Base-by-base conservation (phyloP, 352 stramenopile species). In the Phytopythium vexans region DNA sequence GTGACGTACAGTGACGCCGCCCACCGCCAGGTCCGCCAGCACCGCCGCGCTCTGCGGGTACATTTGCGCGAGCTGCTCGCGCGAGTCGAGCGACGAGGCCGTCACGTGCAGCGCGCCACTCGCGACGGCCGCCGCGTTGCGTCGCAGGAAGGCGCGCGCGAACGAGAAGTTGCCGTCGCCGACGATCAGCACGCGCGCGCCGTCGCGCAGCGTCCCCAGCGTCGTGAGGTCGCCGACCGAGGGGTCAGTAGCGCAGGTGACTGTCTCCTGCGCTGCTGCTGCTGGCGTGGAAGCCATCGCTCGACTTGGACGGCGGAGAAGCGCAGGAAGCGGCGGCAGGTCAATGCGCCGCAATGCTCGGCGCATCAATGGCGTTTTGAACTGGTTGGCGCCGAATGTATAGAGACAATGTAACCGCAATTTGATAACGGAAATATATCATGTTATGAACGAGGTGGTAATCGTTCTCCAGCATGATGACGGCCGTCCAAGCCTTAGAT, bases 101-200 rank as follows among this genome's bases (percentile, higher is more conserved):
- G 72, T 89, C 36, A 86, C 49, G 0, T 51, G 8, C n/a, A 85
- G 1, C n/a, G 31, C 11, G n/a, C 52, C 52, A 11, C 32, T 6
- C 1, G 12, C 46, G 52, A 78, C 54, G 10, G 48, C 51, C 44
- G 38, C 35, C 3, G 48, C 46, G 42, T 90, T 85, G 52, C 71
- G 70, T 8, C 79, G 73, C 14, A 89, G 61, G 43, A 91, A 83
- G 16, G 82, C 82, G 32, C 77, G 66, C n/a, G 82, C 60, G 62
- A 88, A 95, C 27, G 85, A 93, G 50, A 93, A 92, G 68, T 95
- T 91, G 66, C 82, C 85, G 48, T 95, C 85, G 11, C 82, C 85
- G 4, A 92, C 80, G 21, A 95, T 72, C 21, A 95, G 66, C 53
- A 95, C 78, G 16, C 54, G 45, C 6, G 52, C 58, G 11, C 60